Base-by-base conservation (phyloP, 2,329 filamentous ascomycete species). In the Didymellaceae sp. region DNA sequence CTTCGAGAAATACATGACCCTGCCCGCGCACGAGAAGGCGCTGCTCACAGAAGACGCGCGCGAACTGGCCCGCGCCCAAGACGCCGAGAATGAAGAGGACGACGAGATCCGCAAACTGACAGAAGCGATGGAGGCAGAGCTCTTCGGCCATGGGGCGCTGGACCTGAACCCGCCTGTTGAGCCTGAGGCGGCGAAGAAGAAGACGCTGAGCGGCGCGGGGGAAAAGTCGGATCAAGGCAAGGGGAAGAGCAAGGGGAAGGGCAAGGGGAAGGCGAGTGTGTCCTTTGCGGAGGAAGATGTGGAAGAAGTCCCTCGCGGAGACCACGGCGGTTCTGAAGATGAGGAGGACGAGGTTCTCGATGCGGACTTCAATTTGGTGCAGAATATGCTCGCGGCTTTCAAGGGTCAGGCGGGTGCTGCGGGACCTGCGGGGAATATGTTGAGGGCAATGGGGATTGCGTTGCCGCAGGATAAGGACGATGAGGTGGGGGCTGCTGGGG, bases 301-400 rank as follows among this genome's bases (percentile, higher is more conserved):
- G 9, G 62, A 79, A 18, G 76, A 83, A 82, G 61, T 83, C 0
- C 85, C 87, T 43, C 82, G 94, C 57, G 84, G 93, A 20, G 90
- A 97, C 68, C 89, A 91, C 60, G 93, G 31, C 13, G 32, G 13
- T 2, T 45, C 32, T n/a, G 78, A 59, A 4, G 56, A 80, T n/a
- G 78, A 59, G 5, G 56, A 80, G 2, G 79, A 82, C 7, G 78
- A 77, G 8, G 59, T 83, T 0, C 85, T 88, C 44, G 82, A 94
- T 56, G 84, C 94, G 21, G 90, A 97, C 68, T 89, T 91, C 61
- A 93, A 94, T 55, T 79, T 99, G 18, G 91, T 90, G 14, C 91
- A 89, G 71, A 97, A 97, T 65, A 78, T 99, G 45, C 78, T 99
- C 1, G 91, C 97, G 71, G 93, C 90, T 63, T 92, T 99, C 74